Base-by-base conservation (phyloP, 2,329 filamentous ascomycete species). In the Penicillium brasilianum region DNA sequence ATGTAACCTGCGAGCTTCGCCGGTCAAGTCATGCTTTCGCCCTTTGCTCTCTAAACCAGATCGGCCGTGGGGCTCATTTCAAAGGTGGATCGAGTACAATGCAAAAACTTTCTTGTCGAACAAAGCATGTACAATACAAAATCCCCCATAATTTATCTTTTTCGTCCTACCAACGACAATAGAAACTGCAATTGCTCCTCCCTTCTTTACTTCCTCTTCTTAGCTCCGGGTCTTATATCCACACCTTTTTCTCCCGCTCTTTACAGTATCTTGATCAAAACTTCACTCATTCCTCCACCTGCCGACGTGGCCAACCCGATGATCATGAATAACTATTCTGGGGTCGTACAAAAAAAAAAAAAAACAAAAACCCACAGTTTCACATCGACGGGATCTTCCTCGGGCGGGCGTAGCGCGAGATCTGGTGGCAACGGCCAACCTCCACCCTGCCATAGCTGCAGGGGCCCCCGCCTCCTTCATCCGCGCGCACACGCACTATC, bases 341-440 rank as follows among this genome's bases (percentile, higher is more conserved):
- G 16, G 22, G 16, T 28, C 44, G 9, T 48, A 11, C 13, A 48
- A 10, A n/a, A 30, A 30, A 22, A 14, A 11, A n/a, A 13, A 46
- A 48, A 30, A 51, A 22, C 25, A 49, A 44, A 46, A 32, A 28
- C 56, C 48, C 58, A 44, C 52, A n/a, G 39, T 53, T 57, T 18
- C 37, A 37, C n/a, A 50, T 55, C 22, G 28, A 59, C 56, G 49
- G 49, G 56, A 58, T 58, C 28, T 13, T 3, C 43, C 41, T 59
- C 44, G 55, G 32, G 46, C 50, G 30, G 30, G 30, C 22, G 44
- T 50, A 57, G 43, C 25, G 34, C 57, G 49, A 60, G 63, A 67
- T 67, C 61, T 67, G 55, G 63, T 66, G 63, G 61, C 59, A 67
- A 67, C 59, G 65, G 54, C 57, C 56, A 50, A 41, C 49, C 59